A percentile compares a stretch with the other conserved stretches of the same genome.
Conservation (phyloP, 257 asterid species). For the Schizonepeta tenuifolia region DNA sequence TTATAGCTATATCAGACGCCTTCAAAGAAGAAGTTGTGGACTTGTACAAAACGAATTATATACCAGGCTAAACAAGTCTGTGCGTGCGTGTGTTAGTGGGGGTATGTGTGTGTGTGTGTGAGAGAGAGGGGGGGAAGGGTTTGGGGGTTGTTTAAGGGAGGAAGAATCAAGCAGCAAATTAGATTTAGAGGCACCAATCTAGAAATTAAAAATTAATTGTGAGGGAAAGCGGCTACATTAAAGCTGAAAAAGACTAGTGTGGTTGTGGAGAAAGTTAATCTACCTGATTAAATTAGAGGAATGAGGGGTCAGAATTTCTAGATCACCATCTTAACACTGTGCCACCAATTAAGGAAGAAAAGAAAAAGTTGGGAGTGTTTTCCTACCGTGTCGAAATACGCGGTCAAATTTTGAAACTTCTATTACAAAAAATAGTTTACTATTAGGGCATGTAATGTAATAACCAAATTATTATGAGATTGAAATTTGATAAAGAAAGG, state of each 20-base stretch:
- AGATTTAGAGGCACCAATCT: conserved; percentile 14
- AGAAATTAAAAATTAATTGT: conserved; percentile 25
- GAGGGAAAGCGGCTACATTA: conserved; percentile 24
- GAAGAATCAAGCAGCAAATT: conserved; percentile 37
- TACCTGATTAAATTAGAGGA: conserved; percentile 18
- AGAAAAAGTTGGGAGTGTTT: background rate
- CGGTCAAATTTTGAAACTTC: background rate
- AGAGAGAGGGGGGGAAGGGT: background rate
- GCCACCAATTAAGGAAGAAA: conserved; percentile 27
- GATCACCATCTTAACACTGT: conserved; percentile 25
- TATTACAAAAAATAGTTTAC: background rate
- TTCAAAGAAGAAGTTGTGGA: conserved; percentile 23
- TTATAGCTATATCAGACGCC: conserved; percentile 32
- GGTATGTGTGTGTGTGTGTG: conserved; percentile 8
- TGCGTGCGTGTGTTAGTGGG: conserved; percentile 27
- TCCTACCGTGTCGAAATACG: background rate
- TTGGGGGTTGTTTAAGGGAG: conserved; percentile 16
- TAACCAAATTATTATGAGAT: background rate
- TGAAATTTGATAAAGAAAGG: background rate
- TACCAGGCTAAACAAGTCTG: conserved; percentile 20
- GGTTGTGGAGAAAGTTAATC: conserved; percentile 33
- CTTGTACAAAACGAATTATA: conserved; percentile 26
- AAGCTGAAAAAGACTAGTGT: conserved; percentile 16
- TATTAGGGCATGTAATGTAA: background rate
- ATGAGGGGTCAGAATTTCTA: conserved; percentile 19